Percentiles rank a stretch among this genome's conserved stretches.
These are phyloP conservation scores for Cucumis melo DNA, from an alignment of 306 rosid genomes.

Conservation along the genomic window DNA sequence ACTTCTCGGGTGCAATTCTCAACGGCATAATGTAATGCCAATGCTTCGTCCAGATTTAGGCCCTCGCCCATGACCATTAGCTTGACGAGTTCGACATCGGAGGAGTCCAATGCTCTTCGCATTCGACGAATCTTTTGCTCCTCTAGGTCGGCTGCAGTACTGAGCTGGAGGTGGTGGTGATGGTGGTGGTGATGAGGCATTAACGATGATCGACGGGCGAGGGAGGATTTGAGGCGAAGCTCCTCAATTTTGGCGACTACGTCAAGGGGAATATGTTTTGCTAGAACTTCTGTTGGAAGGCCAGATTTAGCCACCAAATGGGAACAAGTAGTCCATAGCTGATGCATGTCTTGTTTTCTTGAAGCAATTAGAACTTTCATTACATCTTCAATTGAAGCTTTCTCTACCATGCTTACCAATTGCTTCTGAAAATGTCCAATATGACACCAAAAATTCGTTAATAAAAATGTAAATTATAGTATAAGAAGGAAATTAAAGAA, in stretches of 20 bases:
- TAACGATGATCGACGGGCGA: slow-evolving; percentile 41
- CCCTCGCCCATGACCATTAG: slow-evolving; percentile 99
- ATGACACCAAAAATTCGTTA: not conserved
- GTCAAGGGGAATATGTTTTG: slow-evolving; percentile 83
- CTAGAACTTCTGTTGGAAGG: slow-evolving; percentile 76
- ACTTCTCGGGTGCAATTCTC: slow-evolving; percentile 93
- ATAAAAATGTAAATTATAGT: not conserved
- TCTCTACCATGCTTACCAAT: slow-evolving; percentile 94
- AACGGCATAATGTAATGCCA: slow-evolving; percentile 81
- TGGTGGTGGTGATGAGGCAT: slow-evolving; percentile 42
- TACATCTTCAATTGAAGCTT: slow-evolving; percentile 91
- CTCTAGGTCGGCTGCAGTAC: slow-evolving; percentile 63
- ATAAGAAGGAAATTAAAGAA: not conserved
- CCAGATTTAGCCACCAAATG: slow-evolving; percentile 89
- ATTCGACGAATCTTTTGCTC: slow-evolving; percentile 89
- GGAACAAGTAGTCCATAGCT: slow-evolving; percentile 90
- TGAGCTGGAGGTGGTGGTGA: slow-evolving; percentile 36
- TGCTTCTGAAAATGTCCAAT: slow-evolving; percentile 48
- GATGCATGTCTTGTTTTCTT: slow-evolving; percentile 96
- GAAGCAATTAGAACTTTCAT: slow-evolving; percentile 91
- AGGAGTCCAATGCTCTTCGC: slow-evolving; percentile 83
- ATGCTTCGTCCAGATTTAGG: slow-evolving; percentile 76
- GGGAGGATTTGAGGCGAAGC: slow-evolving; percentile 77
- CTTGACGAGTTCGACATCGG: slow-evolving; percentile 87
- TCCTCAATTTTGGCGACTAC: slow-evolving; percentile 82